Evolutionary conservation across 768 basidiomycete species (phyloP).

Genomic region (Mycena floridula): DNA sequence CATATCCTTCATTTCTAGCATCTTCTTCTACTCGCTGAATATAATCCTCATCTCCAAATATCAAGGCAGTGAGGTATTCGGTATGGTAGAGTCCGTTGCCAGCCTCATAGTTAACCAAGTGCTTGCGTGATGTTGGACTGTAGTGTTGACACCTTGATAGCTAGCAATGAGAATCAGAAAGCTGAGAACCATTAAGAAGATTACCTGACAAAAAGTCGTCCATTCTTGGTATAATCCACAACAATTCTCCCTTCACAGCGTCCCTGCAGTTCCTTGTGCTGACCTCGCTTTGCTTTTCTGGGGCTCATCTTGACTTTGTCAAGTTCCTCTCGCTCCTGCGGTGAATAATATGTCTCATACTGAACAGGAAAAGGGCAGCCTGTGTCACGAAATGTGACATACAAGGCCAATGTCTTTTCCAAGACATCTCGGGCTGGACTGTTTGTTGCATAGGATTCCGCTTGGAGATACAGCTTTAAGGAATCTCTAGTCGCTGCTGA

Average conservation of each 20-base stretch:
- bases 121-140: background rate
- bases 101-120: background rate
- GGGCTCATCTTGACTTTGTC: background rate
- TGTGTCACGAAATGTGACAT: background rate
- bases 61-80: background rate
- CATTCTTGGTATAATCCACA: background rate
- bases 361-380: background rate
- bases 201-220: background rate
- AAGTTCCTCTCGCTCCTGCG: background rate
- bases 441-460: background rate
- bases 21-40: background rate
- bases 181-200: background rate
- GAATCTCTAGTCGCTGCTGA: background rate
- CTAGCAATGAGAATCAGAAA: background rate
- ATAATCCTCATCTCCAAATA: background rate
- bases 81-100: background rate
- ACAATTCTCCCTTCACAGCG: background rate
- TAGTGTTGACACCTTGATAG: background rate
- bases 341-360: background rate
- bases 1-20: background rate
- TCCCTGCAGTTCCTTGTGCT: background rate
- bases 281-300: background rate
- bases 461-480: background rate
- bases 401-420: background rate
- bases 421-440: background rate